These are phyloP conservation scores for Asterochloris sp. DNA, from an alignment of 139 green algal species.

Conservation along the genomic window DNA sequence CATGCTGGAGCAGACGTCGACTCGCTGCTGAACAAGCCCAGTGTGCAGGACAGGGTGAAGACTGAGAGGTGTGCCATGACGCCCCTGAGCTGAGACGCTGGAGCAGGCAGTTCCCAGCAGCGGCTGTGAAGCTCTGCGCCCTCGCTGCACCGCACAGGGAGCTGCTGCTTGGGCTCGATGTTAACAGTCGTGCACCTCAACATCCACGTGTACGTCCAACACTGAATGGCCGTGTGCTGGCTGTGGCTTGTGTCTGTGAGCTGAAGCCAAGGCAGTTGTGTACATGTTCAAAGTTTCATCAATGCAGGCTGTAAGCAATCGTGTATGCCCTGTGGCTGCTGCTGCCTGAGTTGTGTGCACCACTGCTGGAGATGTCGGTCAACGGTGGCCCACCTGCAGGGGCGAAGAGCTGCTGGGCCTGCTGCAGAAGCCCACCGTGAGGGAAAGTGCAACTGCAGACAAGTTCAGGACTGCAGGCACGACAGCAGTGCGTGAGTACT, in stretches of 20 bases:
- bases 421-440: slow-evolving; percentile 65
- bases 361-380: slow-evolving; percentile 3
- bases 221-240: neutral
- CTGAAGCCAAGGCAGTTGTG: neutral
- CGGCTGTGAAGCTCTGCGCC: neutral
- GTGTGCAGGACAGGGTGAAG: slow-evolving; percentile 22
- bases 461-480: slow-evolving; percentile 71
- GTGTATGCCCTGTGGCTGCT: neutral
- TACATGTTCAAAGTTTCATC: neutral
- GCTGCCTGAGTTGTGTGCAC: neutral
- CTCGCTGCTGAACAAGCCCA: slow-evolving; percentile 27
- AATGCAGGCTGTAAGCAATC: neutral
- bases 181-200: neutral
- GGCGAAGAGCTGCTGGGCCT: slow-evolving; percentile 73
- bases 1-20: slow-evolving; percentile 24
- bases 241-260: neutral
- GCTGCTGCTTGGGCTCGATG: neutral
- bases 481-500: slow-evolving; percentile 66
- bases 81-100: neutral
- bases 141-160: neutral
- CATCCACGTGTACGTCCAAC: neutral
- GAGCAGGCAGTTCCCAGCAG: neutral
- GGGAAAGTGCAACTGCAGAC: slow-evolving; percentile 52
- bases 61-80: slow-evolving; percentile 27
- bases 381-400: slow-evolving; percentile 23